Conservation (phyloP, 306 rosid genomes). For the Trichosanthes truncata region DNA sequence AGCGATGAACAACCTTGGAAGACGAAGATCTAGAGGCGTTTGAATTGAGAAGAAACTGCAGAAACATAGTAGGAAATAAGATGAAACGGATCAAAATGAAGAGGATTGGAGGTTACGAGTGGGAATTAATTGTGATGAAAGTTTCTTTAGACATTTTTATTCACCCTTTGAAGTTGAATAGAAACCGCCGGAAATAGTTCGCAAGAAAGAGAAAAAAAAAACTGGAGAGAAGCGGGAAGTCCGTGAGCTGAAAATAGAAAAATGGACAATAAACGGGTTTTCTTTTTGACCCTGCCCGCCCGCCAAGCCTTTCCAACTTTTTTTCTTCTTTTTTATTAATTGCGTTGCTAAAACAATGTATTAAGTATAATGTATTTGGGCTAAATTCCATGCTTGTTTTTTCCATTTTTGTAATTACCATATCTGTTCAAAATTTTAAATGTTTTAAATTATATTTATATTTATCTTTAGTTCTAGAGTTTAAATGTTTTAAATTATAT, state of each 20-base stretch:
- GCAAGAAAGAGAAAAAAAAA: not conserved
- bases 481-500: too few species aligned
- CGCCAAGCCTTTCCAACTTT: not conserved
- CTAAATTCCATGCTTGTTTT: too few species aligned
- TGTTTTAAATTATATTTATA: too few species aligned
- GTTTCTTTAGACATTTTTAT: not conserved
- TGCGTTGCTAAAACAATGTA: not conserved
- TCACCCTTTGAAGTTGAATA: conserved; percentile 1
- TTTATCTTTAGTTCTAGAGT: too few species aligned
- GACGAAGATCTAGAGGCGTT: conserved; percentile 5
- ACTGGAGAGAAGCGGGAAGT: conserved; percentile 37
- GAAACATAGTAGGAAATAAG: not conserved
- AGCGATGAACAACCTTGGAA: not conserved
- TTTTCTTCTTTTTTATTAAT: not conserved
- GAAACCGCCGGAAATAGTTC: conserved; percentile 12
- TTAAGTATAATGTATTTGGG: not conserved
- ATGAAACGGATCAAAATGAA: not conserved
- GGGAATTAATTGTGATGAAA: not conserved
- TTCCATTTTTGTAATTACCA: not conserved
- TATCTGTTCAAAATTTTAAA: too few species aligned
- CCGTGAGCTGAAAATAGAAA: conserved; percentile 31
- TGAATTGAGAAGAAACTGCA: not conserved
- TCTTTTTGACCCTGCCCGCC: not conserved
- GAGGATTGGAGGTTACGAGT: not conserved
- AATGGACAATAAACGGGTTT: not conserved